phyloP scores from a whole-genome alignment of 768 basidiomycete species.

The Scleroderma citrinum region DNA sequence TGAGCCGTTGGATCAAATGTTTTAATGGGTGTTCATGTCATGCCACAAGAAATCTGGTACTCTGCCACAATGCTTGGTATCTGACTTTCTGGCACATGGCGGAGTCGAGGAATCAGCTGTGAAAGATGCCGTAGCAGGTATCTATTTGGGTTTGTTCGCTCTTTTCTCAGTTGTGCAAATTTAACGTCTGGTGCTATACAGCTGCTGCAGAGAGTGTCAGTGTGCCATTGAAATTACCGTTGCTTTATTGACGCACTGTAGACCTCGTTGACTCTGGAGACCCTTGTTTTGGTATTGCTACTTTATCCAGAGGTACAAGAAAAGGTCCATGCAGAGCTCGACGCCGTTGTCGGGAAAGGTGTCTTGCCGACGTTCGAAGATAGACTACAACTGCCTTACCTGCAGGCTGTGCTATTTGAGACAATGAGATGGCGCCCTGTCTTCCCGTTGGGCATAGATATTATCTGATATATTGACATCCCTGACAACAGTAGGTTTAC shows the following conservation, averaged over 20 bases:
- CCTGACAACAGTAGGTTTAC: not conserved
- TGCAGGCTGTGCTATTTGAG: conserved; percentile 26
- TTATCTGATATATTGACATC: too few species aligned
- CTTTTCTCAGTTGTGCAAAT: not conserved
- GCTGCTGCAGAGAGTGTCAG: not conserved
- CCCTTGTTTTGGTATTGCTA: conserved; percentile 27
- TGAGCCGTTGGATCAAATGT: not conserved
- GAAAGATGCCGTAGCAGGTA: not conserved
- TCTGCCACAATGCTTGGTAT: not conserved
- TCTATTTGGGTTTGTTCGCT: not conserved
- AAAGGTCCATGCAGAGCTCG: conserved; percentile 26
- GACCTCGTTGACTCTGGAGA: not conserved
- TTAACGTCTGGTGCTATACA: not conserved
- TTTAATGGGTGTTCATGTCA: not conserved
- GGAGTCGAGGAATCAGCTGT: not conserved
- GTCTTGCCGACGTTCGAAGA: conserved; percentile 27
- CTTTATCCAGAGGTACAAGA: conserved; percentile 24
- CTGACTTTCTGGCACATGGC: not conserved
- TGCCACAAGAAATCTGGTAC: not conserved
- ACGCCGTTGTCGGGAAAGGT: conserved; percentile 22
- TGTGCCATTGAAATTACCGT: not conserved
- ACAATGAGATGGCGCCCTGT: conserved; percentile 30
- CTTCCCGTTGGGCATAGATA: conserved; percentile 23
- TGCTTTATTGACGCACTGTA: too few species aligned
- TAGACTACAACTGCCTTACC: conserved; percentile 20